Conservation (phyloP, 305 asterid genomes). For the Coffea humblotiana region DNA sequence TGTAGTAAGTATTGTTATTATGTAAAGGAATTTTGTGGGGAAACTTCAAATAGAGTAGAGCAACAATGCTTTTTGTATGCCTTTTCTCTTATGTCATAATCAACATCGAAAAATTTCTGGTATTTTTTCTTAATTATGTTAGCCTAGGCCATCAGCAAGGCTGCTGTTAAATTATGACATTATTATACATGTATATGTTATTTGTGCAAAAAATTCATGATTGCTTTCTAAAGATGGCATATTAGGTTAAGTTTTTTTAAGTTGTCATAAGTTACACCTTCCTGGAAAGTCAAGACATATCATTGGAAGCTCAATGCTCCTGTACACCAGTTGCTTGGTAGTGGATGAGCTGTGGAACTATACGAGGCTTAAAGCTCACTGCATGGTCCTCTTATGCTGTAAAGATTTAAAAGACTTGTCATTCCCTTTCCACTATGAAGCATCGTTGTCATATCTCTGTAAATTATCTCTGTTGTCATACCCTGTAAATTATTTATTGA, state of each 20-base stretch:
- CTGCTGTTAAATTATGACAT: background rate
- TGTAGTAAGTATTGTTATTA: background rate
- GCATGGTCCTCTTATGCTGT: background rate
- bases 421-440: background rate
- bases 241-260: background rate
- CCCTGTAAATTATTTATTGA: background rate
- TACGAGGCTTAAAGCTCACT: background rate
- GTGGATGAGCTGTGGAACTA: background rate
- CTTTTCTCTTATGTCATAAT: background rate
- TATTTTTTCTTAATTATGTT: background rate
- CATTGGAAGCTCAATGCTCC: background rate
- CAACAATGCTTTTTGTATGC: background rate
- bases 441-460: background rate
- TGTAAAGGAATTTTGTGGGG: background rate
- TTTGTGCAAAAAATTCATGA: background rate
- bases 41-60: background rate
- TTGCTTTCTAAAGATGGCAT: constrained; percentile 5
- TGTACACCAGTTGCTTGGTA: background rate
- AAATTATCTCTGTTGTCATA: too few species aligned
- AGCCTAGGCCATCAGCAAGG: background rate
- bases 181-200: background rate
- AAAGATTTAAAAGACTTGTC: background rate
- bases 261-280: background rate
- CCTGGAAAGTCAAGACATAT: background rate
- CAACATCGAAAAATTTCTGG: background rate